These are phyloP conservation scores for Phyllostachys edulis DNA, from an alignment of 176 grass and related monocot species.

Conservation along the genomic window DNA sequence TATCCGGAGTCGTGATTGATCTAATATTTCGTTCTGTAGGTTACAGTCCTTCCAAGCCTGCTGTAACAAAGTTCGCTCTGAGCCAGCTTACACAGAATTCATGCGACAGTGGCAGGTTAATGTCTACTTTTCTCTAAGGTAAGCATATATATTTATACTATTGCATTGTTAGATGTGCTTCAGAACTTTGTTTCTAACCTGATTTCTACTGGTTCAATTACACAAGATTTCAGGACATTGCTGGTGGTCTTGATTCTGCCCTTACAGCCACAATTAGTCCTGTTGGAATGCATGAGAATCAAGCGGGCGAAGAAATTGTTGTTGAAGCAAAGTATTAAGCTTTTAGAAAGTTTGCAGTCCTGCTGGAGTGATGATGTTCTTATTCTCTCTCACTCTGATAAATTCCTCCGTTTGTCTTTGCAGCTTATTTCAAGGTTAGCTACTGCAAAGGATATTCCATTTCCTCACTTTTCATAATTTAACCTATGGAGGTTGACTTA, in stretches of 20 bases:
- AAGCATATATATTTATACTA: conserved; percentile 23
- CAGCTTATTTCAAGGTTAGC: conserved; percentile 92
- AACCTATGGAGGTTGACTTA: conserved; percentile 10
- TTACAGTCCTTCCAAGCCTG: conserved; percentile 69
- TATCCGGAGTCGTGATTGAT: background rate
- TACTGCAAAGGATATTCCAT: background rate
- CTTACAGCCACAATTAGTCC: conserved; percentile 59
- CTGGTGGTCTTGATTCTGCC: conserved; percentile 80
- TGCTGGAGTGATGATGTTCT: conserved; percentile 96
- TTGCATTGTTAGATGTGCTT: background rate
- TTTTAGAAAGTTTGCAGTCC: conserved; percentile 79
- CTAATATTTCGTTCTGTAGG: conserved; percentile 39
- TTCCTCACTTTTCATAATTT: conserved; percentile 25
- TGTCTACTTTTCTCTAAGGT: conserved; percentile 97
- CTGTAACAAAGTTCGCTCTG: conserved; percentile 74
- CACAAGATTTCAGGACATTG: conserved; percentile 99
- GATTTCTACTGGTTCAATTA: conserved; percentile 36
- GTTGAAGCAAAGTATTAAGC: conserved; percentile 83
- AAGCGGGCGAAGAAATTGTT: conserved; percentile 42
- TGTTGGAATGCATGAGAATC: conserved; percentile 39
- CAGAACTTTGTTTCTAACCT: conserved; percentile 18
- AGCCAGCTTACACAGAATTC: conserved; percentile 73
- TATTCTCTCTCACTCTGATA: conserved; percentile 86
- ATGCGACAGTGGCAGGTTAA: conserved; percentile 89
- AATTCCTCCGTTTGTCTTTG: conserved; percentile 89